phyloP scores from a whole-genome alignment of 306 rosid genomes.

The Prunus padus region DNA sequence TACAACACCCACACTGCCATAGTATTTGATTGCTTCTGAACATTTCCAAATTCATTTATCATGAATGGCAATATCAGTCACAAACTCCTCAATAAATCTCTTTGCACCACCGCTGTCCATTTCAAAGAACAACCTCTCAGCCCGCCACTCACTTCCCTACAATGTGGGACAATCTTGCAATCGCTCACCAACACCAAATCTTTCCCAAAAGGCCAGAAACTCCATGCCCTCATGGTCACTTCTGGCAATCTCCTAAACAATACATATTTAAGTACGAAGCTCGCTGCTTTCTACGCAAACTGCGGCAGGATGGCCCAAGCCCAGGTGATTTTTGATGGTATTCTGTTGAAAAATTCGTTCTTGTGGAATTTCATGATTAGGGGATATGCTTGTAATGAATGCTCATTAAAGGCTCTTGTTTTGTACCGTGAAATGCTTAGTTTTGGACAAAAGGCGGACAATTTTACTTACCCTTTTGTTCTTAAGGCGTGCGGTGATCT shows the following conservation, averaged over 20 bases:
- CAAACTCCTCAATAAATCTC: slow-evolving; percentile 24
- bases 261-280: slow-evolving; percentile 49
- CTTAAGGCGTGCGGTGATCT: slow-evolving; percentile 60
- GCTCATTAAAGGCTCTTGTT: slow-evolving; percentile 27
- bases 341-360: slow-evolving; percentile 38
- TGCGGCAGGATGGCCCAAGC: slow-evolving; percentile 49
- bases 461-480: slow-evolving; percentile 63
- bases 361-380: slow-evolving; percentile 57
- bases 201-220: slow-evolving; percentile 38
- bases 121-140: slow-evolving; percentile 7
- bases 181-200: slow-evolving; percentile 46
- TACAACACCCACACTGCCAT: neutral
- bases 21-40: neutral
- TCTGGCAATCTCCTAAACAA: slow-evolving; percentile 42
- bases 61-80: slow-evolving; percentile 34
- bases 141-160: slow-evolving; percentile 39
- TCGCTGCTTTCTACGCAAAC: slow-evolving; percentile 48
- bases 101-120: slow-evolving; percentile 7
- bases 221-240: slow-evolving; percentile 42
- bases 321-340: slow-evolving; percentile 37
- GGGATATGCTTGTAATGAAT: slow-evolving; percentile 43
- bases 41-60: neutral
- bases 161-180: slow-evolving; percentile 54
- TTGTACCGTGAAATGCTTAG: slow-evolving; percentile 48
- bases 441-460: slow-evolving; percentile 40